phyloP scores from a whole-genome alignment of 257 asterid species.

The Prunella vulgaris region DNA sequence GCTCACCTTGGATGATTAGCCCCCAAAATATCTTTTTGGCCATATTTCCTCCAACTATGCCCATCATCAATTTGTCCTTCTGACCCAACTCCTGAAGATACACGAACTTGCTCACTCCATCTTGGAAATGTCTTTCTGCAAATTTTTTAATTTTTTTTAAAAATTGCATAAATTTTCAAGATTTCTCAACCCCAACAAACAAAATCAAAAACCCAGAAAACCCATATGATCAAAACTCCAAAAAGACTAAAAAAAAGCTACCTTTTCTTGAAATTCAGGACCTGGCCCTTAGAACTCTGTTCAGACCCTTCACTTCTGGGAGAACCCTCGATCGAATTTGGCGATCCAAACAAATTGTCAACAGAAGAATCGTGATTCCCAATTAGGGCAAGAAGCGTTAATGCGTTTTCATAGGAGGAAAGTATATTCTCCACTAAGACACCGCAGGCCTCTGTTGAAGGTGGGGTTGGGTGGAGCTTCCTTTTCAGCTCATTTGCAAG shows the following conservation, averaged over 20 bases:
- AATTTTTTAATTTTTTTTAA: too few relatives aligned
- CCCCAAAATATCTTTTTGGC: conserved; percentile 83
- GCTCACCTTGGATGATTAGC: conserved; percentile 77
- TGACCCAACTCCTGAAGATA: conserved; percentile 34
- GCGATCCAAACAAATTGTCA: conserved; percentile 16
- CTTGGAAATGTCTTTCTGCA: conserved; percentile 61
- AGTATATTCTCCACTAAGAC: conserved; percentile 45
- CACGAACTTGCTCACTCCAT: conserved; percentile 51
- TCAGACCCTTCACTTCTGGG: conserved; percentile 42
- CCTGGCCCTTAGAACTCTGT: conserved; percentile 25
- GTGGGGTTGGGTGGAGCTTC: conserved; percentile 32
- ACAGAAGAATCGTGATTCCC: conserved; percentile 24
- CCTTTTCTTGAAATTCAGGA: conserved; percentile 53
- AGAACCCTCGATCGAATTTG: conserved; percentile 28
- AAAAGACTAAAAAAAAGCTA: not conserved
- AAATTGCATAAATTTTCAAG: not conserved
- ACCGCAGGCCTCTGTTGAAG: conserved; percentile 31
- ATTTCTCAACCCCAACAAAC: not conserved
- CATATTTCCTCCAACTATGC: conserved; percentile 83
- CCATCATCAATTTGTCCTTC: conserved; percentile 68
- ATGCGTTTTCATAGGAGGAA: conserved; percentile 60
- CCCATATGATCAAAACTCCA: not conserved
- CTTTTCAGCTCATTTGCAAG: conserved; percentile 59
- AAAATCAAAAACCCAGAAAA: not conserved
- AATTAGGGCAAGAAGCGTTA: conserved; percentile 38